Base-by-base conservation (phyloP, 768 basidiomycete genomes). In the Termitomyces sp. region DNA sequence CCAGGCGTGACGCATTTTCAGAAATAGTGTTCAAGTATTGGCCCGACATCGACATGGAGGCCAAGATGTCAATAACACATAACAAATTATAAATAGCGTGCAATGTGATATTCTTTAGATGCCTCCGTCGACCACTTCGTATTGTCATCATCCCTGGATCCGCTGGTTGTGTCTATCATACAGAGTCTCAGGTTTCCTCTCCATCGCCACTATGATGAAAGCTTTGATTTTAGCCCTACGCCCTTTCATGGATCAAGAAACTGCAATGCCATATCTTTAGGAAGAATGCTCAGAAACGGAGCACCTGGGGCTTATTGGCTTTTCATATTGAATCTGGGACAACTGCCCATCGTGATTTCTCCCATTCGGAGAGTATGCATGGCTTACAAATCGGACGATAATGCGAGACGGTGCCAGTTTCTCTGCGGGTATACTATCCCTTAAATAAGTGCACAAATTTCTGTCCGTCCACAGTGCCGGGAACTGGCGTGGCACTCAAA, bases 1-100 rank as follows among this genome's bases (percentile, higher is more conserved):
- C 89, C 31, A 94, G 80, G 34, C 92, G 80, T 27, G 90, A 81
- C 18, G 91, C 91, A 85, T 93, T 93, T 73, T 91, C 89, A 8
- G 89, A 84, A 61, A 92, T 78, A 45, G 77, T 65, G 63, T 77
- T 78, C 60, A 83, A 74, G 65, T 80, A 80, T 48, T 77, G 76
- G 24, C 73, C 71, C 51, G 78, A 76, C 78, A 79, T 80, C 22
- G 58, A 46, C 24, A 47, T 57, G 58, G 30, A 8, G 33, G 12
- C 7, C 34, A 36, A 34, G 27, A 37, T 31, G 39, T 54, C 34
- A 54, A 54, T 36, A 59, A 42, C 12, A 53, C 24, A 48, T 15
- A 33, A 54, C 46, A 59, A 34, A 37, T 16, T 47, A 15, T 47
- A 16, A 22, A 42, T 42, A 9, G 8, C 39, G 6, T 5, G 31